Conservation (phyloP, 768 basidiomycete species). For the Hygrophorus pudorinus region DNA sequence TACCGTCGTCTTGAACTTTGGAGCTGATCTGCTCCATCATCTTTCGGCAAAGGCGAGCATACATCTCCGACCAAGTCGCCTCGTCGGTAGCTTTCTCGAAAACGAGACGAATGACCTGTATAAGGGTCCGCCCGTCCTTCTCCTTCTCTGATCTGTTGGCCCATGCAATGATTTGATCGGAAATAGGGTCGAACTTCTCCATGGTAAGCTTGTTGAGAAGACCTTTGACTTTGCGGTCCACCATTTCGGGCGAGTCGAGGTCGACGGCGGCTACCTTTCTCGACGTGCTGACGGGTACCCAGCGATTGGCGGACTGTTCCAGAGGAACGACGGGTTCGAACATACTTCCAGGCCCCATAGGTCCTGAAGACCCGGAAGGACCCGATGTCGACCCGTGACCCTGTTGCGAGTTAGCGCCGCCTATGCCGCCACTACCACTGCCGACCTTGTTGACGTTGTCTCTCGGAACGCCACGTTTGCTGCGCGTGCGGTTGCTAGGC, state of each 20-base stretch:
- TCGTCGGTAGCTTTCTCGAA: constrained; percentile 98
- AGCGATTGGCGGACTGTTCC: constrained; percentile 71
- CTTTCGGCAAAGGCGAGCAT: constrained; percentile 88
- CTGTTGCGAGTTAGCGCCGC: constrained; percentile 15
- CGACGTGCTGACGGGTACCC: constrained; percentile 30
- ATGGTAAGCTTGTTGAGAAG: constrained; percentile 94
- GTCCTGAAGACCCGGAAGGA: constrained; percentile 17
- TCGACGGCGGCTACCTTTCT: constrained; percentile 23
- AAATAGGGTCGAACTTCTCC: constrained; percentile 95
- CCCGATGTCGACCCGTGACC: constrained; percentile 27
- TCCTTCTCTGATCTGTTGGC: constrained; percentile 91
- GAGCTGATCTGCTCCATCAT: constrained; percentile 91
- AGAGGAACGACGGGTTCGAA: constrained; percentile 73
- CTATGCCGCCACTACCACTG: constrained; percentile 11
- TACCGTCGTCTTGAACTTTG: constrained; percentile 82
- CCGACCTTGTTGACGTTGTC: constrained; percentile 39
- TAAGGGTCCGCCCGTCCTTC: constrained; percentile 87
- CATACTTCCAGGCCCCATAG: constrained; percentile 14
- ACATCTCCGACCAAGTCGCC: constrained; percentile 95
- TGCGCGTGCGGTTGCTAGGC: constrained; percentile 49
- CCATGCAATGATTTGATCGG: constrained; percentile 90
- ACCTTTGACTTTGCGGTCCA: constrained; percentile 87
- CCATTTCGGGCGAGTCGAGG: constrained; percentile 68
- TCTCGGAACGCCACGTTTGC: constrained; percentile 80
- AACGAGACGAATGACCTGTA: constrained; percentile 91